Conservation (phyloP, 768 basidiomycete genomes). For the Termitomyces sp. region DNA sequence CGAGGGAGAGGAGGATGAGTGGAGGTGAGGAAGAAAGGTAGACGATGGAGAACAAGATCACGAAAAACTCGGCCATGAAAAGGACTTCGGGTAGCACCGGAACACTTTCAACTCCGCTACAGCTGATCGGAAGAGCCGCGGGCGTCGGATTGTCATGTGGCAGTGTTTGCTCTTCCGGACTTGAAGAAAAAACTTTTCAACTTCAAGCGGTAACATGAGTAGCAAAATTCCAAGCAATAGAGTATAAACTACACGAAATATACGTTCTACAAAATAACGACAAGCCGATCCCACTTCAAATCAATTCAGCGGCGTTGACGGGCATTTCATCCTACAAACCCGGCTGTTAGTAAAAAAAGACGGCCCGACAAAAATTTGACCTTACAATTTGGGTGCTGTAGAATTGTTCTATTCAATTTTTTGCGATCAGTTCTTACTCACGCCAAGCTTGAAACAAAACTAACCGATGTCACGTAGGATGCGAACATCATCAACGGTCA, state of each 20-base stretch:
- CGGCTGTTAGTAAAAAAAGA: constrained; percentile 20
- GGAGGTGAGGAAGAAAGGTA: constrained; percentile 50
- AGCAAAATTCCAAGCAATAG: constrained; percentile 6
- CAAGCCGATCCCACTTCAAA: constrained; percentile 44
- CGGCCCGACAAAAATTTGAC: constrained; percentile 14
- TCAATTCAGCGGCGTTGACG: constrained; percentile 95
- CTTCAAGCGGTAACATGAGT: neutral
- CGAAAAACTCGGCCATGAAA: constrained; percentile 50
- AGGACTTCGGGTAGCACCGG: constrained; percentile 50
- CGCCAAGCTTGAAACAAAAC: constrained; percentile 13
- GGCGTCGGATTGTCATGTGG: constrained; percentile 8
- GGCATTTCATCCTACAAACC: constrained; percentile 93
- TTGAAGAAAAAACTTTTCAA: neutral
- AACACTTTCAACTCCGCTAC: constrained; percentile 43
- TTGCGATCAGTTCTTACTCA: constrained; percentile 9
- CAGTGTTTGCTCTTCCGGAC: neutral
- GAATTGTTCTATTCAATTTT: constrained; percentile 74
- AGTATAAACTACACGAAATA: constrained; percentile 19
- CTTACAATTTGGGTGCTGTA: constrained; percentile 92
- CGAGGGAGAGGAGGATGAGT: constrained; percentile 46
- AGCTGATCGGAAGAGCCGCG: constrained; percentile 23
- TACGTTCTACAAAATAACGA: constrained; percentile 17
- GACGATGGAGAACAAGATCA: constrained; percentile 34
- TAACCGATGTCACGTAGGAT: constrained; percentile 95
- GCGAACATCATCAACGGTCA: constrained; percentile 93